These are phyloP conservation scores for Dioszegia crocea DNA, from an alignment of 768 basidiomycete genomes.

Conservation along the genomic window DNA sequence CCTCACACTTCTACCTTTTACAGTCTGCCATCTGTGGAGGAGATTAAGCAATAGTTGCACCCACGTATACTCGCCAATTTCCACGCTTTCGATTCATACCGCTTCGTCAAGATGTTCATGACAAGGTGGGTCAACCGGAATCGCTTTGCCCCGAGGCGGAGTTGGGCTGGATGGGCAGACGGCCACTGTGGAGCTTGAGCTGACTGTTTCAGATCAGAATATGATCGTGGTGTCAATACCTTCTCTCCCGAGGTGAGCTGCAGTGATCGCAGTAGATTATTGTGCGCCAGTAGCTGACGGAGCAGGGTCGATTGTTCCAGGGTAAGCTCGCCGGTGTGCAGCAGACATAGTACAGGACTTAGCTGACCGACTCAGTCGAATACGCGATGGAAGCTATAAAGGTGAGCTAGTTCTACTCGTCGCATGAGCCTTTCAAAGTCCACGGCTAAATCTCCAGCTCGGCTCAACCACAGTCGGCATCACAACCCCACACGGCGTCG, in stretches of 20 bases:
- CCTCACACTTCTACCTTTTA: too few species aligned
- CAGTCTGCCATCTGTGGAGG: too few species aligned
- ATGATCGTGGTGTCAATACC: slow-evolving; percentile 94
- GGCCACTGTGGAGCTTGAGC: not conserved
- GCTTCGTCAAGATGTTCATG: slow-evolving; percentile 38
- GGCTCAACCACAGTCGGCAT: slow-evolving; percentile 97
- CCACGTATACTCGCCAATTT: too few species aligned
- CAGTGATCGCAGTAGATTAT: not conserved
- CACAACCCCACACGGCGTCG: slow-evolving; percentile 79
- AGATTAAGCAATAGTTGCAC: too few species aligned
- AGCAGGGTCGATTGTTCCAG: slow-evolving; percentile 90
- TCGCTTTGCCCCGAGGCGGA: too few species aligned
- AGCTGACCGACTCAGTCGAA: slow-evolving; percentile 63
- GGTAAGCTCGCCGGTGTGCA: slow-evolving; percentile 55
- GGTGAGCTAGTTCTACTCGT: slow-evolving; percentile 53
- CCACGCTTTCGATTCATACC: too few species aligned
- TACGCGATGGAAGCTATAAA: slow-evolving; percentile 99
- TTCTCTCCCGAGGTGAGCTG: slow-evolving; percentile 72
- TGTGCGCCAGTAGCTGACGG: slow-evolving; percentile 10
- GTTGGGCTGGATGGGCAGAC: too few species aligned
- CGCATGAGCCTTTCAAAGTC: not conserved
- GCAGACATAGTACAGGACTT: not conserved
- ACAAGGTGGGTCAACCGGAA: slow-evolving; percentile 32
- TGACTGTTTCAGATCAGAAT: slow-evolving; percentile 40
- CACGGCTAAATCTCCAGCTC: slow-evolving; percentile 68